These are phyloP conservation scores for Ettlia oleoabundans DNA, from an alignment of 139 green algal species.

Conservation along the genomic window DNA sequence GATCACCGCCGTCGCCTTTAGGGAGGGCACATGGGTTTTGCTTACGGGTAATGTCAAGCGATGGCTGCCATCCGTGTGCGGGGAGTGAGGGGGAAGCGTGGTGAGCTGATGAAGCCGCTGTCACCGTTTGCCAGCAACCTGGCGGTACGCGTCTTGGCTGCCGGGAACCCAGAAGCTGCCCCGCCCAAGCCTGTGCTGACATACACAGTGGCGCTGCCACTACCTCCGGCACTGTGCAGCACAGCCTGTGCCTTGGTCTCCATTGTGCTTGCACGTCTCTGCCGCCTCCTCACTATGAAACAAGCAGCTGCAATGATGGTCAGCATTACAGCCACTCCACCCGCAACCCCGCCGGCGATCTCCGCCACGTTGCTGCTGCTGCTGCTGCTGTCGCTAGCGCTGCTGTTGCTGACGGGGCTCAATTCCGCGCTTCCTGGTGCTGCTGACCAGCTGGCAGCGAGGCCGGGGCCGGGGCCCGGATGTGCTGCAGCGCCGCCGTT, in stretches of 20 bases:
- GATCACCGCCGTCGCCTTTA: too few relatives aligned
- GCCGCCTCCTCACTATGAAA: background rate
- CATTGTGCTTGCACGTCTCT: background rate
- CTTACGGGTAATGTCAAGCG: background rate
- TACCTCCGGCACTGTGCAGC: background rate
- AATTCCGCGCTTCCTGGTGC: too few relatives aligned
- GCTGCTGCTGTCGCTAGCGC: background rate
- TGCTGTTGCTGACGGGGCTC: background rate
- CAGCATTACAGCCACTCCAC: background rate
- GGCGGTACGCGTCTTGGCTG: too few relatives aligned
- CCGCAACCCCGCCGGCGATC: background rate
- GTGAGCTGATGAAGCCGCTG: background rate
- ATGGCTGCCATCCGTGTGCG: background rate
- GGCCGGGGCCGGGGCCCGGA: too few relatives aligned
- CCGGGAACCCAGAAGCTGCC: too few relatives aligned
- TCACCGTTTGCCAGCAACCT: background rate
- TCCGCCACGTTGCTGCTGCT: background rate
- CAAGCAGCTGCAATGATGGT: background rate
- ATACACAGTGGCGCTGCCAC: background rate
- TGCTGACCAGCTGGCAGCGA: too few relatives aligned
- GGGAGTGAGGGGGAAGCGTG: background rate
- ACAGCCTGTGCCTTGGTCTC: background rate
- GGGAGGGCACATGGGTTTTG: background rate
- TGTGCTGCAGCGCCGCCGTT: too few relatives aligned
- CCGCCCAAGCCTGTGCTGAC: background rate